These are phyloP conservation scores for Guillardia theta DNA, from an alignment of 78 protist species.

Conservation along the genomic window DNA sequence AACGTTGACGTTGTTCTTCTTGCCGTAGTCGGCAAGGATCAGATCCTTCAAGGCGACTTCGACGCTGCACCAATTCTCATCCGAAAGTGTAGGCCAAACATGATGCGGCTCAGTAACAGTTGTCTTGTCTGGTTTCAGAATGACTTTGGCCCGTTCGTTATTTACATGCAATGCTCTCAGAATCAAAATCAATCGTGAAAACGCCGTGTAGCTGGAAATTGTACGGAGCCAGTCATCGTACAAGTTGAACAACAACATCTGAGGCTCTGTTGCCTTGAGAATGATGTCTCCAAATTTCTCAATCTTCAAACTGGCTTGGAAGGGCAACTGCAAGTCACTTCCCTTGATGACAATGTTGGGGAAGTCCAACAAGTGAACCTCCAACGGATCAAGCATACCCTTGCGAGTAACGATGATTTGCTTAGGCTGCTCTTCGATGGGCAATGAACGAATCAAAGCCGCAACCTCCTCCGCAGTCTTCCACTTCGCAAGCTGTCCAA, in stretches of 20 bases:
- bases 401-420: conserved; percentile 98
- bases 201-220: conserved; percentile 93
- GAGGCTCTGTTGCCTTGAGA: conserved; percentile 98
- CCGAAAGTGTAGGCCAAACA: conserved; percentile 98
- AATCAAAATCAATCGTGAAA: conserved; percentile 95
- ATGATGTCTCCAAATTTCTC: conserved; percentile 98
- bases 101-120: conserved; percentile 93
- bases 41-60: conserved; percentile 96
- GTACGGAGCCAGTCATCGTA: conserved; percentile 99
- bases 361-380: conserved; percentile 97
- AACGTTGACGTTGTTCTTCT: conserved; percentile 96
- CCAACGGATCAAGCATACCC: conserved; percentile 66
- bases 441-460: conserved; percentile 97
- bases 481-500: conserved; percentile 97
- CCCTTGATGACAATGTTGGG: conserved; percentile 99
- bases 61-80: conserved; percentile 97
- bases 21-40: conserved; percentile 98
- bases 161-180: conserved; percentile 96
- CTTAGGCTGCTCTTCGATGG: conserved; percentile 99
- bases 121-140: conserved; percentile 90
- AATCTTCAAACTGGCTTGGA: conserved; percentile 93
- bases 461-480: conserved; percentile 96
- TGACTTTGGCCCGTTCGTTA: conserved; percentile 85
- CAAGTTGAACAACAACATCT: conserved; percentile 94
- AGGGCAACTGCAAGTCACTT: conserved; percentile 96